These are phyloP conservation scores for Leccinum boreale DNA, from an alignment of 768 basidiomycete genomes.

Conservation along the genomic window DNA sequence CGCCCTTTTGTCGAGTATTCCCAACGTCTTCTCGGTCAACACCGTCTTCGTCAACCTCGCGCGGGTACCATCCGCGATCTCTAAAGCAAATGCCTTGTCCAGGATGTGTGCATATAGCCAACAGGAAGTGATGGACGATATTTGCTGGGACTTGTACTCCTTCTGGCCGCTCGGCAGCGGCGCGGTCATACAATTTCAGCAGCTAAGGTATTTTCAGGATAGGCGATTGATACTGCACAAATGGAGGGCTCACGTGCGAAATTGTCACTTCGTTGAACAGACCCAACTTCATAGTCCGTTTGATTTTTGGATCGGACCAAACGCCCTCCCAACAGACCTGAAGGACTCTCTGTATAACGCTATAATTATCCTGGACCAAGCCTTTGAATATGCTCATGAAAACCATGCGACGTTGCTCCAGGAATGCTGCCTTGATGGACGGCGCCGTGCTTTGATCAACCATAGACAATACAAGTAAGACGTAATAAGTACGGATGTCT, in stretches of 20 bases:
- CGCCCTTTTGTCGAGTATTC: constrained; percentile 30
- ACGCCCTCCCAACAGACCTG: constrained; percentile 75
- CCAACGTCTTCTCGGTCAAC: constrained; percentile 37
- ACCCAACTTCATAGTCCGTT: constrained; percentile 64
- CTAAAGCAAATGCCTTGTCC: constrained; percentile 85
- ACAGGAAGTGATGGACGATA: constrained; percentile 81
- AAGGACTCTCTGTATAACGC: constrained; percentile 58
- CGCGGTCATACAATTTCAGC: constrained; percentile 70
- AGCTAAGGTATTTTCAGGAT: constrained; percentile 41
- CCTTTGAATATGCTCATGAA: constrained; percentile 75
- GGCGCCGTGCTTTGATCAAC: constrained; percentile 46
- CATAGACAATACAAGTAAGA: constrained; percentile 73
- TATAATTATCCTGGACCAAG: constrained; percentile 60
- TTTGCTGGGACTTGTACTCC: constrained; percentile 66
- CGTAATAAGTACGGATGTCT: constrained; percentile 81
- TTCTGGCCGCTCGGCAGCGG: constrained; percentile 43
- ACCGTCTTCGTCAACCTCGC: constrained; percentile 48
- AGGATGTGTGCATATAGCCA: constrained; percentile 77
- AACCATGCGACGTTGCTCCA: constrained; percentile 66
- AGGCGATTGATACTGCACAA: background rate
- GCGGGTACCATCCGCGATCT: constrained; percentile 88
- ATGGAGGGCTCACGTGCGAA: constrained; percentile 48
- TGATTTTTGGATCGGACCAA: constrained; percentile 72
- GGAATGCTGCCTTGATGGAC: constrained; percentile 57
- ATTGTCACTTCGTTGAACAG: constrained; percentile 68